Evolutionary conservation across 352 stramenopile genomes (phyloP).

Genomic region (Globisporangium echinulatum): DNA sequence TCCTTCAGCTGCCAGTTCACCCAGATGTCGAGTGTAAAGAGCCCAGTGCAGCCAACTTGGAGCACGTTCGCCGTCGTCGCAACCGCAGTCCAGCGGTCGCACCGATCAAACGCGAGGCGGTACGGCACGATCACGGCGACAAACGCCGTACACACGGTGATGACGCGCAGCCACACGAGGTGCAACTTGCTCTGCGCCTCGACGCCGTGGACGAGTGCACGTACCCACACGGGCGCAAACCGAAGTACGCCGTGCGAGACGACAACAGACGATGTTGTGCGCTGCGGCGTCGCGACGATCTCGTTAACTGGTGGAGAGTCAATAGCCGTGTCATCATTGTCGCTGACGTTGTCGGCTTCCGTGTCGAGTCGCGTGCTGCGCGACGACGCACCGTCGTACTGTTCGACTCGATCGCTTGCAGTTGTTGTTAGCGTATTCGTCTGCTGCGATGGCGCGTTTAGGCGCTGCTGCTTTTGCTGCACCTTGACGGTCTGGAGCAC

Average conservation of each 20-base stretch:
- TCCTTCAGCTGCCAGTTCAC: conserved; percentile 47
- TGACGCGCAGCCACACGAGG: conserved; percentile 33
- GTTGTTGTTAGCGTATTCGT: not conserved
- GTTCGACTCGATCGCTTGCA: conserved; percentile 1
- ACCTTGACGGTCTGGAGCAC: conserved; percentile 41
- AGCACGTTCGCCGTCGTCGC: conserved; percentile 14
- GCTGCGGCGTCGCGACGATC: not conserved
- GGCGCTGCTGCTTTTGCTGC: conserved; percentile 33
- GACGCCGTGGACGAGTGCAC: conserved; percentile 15
- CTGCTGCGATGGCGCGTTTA: conserved; percentile 9
- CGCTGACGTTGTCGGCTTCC: not conserved
- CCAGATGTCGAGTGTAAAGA: conserved; percentile 46
- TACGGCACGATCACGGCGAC: conserved; percentile 42
- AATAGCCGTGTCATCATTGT: not conserved
- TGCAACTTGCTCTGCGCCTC: conserved; percentile 35
- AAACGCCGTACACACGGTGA: conserved; percentile 29
- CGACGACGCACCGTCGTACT: not conserved
- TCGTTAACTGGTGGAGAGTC: not conserved
- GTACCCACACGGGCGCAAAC: conserved; percentile 6
- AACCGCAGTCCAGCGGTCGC: conserved; percentile 23
- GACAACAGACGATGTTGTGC: not conserved
- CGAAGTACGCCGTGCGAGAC: conserved; percentile 1
- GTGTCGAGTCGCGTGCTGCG: conserved; percentile 1
- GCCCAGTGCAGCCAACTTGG: conserved; percentile 27
- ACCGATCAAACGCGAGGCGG: conserved; percentile 39